Evolutionary conservation across 1,139 yeast species (phyloP).

Genomic region (Ashbya aceris): DNA sequence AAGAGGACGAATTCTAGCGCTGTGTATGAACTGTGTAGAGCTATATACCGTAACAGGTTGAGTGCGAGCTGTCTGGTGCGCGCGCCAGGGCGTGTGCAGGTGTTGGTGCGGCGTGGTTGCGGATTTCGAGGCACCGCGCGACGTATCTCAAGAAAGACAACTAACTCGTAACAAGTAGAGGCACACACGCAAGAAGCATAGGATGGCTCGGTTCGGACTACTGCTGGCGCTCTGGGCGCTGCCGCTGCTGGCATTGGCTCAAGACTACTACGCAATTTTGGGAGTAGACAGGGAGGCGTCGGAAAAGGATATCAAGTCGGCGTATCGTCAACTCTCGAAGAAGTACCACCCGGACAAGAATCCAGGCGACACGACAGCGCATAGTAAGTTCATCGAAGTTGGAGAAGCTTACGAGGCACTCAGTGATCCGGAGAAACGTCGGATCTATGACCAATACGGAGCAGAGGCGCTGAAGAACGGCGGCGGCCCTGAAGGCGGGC

Average conservation of each 20-base stretch:
- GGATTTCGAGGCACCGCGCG: no score
- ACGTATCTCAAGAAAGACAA: no score
- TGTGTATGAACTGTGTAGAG: no score
- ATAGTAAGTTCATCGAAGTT: conserved; percentile 75
- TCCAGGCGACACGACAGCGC: conserved; percentile 70
- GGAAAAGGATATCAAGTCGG: conserved; percentile 77
- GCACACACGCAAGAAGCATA: no score
- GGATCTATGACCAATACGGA: conserved; percentile 71
- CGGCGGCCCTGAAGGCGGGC: conserved; percentile 34
- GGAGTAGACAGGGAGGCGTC: conserved; percentile 62
- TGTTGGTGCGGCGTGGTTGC: neutral
- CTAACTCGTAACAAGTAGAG: no score
- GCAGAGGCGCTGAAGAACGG: conserved; percentile 62
- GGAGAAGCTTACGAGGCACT: conserved; percentile 92
- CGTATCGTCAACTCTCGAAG: conserved; percentile 75
- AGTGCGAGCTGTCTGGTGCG: no score
- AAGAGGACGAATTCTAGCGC: conserved; percentile 28
- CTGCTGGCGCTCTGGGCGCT: conserved; percentile 9
- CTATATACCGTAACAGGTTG: no score
- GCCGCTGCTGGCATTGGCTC: conserved; percentile 16
- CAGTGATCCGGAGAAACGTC: conserved; percentile 62
- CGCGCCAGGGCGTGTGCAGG: neutral
- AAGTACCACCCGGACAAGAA: conserved; percentile 95
- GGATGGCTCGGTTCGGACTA: conserved; percentile 4
- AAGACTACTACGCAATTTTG: conserved; percentile 42